A percentile compares a stretch with the other conserved stretches of the same genome.
phyloP scores from a whole-genome alignment of 257 asterid genomes.

The Ocimum tenuiflorum region DNA sequence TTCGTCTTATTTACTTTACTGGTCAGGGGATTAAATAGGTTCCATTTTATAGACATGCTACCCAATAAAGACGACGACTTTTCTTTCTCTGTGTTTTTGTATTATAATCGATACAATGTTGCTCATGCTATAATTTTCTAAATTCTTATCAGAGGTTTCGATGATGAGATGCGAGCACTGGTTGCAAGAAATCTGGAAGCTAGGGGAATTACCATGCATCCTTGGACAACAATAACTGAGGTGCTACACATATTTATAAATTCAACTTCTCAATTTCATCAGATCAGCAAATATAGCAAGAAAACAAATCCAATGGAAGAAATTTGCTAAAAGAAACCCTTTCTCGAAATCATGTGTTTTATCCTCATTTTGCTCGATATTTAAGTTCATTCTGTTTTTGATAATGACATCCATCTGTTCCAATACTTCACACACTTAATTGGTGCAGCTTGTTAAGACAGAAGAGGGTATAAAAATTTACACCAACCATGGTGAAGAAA shows the following conservation, averaged over 20 bases:
- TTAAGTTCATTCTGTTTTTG: background rate
- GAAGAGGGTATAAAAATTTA: constrained; percentile 66
- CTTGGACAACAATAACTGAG: constrained; percentile 71
- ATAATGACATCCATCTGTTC: background rate
- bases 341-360: background rate
- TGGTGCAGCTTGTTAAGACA: constrained; percentile 66
- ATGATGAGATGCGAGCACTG: constrained; percentile 87
- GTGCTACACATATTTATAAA: constrained; percentile 29
- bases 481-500: constrained; percentile 79
- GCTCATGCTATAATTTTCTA: background rate
- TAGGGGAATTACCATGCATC: constrained; percentile 84
- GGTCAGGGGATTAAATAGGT: background rate
- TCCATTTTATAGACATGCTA: background rate
- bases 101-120: background rate
- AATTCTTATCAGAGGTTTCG: constrained; percentile 66
- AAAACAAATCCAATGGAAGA: background rate
- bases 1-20: background rate
- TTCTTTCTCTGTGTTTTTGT: background rate
- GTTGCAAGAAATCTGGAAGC: constrained; percentile 96
- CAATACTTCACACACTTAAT: constrained; percentile 5
- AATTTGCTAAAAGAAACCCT: background rate
- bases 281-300: background rate
- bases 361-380: constrained; percentile 8
- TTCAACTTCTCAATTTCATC: background rate
- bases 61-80: background rate